phyloP scores from a whole-genome alignment of 257 asterid genomes.

The Parsonsia alboflavescens region DNA sequence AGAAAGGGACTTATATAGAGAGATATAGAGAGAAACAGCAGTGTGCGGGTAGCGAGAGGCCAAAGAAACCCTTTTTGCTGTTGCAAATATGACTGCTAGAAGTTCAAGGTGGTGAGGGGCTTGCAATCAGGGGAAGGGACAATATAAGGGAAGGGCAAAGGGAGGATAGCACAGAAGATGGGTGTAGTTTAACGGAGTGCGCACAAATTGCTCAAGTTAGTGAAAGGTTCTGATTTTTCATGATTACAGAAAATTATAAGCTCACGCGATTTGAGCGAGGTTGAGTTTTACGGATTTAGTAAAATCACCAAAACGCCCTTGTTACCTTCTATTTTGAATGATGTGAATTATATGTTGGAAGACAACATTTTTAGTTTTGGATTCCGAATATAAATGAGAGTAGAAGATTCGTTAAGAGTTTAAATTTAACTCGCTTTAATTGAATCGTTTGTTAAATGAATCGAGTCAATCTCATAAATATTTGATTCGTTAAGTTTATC shows the following conservation, averaged over 20 bases:
- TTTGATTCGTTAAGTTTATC: no score
- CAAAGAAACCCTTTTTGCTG: slow-evolving; percentile 26
- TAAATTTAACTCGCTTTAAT: no score
- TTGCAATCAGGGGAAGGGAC: slow-evolving; percentile 27
- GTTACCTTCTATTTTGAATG: no score
- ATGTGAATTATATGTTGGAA: no score
- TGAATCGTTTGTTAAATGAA: no score
- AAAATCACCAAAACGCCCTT: neutral
- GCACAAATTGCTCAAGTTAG: slow-evolving; percentile 27
- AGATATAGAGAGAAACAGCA: slow-evolving; percentile 17
- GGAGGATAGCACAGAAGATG: slow-evolving; percentile 16
- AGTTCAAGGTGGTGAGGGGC: slow-evolving; percentile 18
- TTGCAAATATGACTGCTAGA: slow-evolving; percentile 35
- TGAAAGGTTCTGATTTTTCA: neutral
- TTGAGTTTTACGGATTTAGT: neutral
- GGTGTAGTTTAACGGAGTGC: slow-evolving; percentile 19
- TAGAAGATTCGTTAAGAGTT: no score
- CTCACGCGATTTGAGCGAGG: neutral
- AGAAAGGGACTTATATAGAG: neutral
- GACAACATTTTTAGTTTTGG: no score
- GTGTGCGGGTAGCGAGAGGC: slow-evolving; percentile 8
- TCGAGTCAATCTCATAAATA: no score
- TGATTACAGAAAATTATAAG: neutral
- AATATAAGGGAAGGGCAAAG: slow-evolving; percentile 44
- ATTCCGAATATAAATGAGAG: no score